Conservation (phyloP, 768 basidiomycete species). For the Astraeus odoratus region DNA sequence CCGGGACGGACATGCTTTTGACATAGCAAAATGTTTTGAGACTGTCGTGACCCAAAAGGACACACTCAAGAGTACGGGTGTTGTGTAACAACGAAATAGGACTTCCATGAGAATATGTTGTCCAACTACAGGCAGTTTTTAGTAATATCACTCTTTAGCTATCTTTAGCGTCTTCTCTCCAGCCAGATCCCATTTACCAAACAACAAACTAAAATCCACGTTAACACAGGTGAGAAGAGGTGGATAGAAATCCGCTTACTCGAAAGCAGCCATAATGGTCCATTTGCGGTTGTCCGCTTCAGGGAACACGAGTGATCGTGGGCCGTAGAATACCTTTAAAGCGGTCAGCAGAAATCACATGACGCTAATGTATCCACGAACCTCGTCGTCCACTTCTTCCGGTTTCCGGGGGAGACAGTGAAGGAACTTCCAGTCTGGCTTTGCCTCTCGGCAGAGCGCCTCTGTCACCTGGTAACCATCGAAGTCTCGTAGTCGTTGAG, state of each 20-base stretch:
- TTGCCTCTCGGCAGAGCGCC: constrained; percentile 70
- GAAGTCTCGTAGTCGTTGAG: constrained; percentile 79
- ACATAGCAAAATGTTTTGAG: too few relatives aligned
- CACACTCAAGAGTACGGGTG: too few relatives aligned
- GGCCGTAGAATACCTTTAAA: constrained; percentile 82
- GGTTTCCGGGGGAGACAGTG: constrained; percentile 93
- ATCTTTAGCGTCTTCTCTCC: constrained; percentile 16
- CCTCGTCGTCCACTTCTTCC: constrained; percentile 95
- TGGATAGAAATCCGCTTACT: constrained; percentile 42
- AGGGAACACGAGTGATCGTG: constrained; percentile 85
- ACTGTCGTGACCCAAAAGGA: too few relatives aligned
- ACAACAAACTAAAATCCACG: constrained; percentile 20
- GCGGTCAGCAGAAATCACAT: constrained; percentile 1
- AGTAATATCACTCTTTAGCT: not conserved
- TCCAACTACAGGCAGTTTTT: not conserved
- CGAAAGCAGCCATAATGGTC: constrained; percentile 91
- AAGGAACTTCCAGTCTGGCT: constrained; percentile 87
- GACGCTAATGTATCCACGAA: constrained; percentile 19
- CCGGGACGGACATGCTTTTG: too few relatives aligned
- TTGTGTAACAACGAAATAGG: too few relatives aligned
- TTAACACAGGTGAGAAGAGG: not conserved
- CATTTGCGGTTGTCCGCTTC: constrained; percentile 97
- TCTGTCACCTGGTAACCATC: constrained; percentile 93
- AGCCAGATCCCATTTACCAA: constrained; percentile 41
- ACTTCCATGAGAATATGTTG: not conserved